phyloP scores from a whole-genome alignment of 2,329 filamentous ascomycete species.

The Fusarium sp. region DNA sequence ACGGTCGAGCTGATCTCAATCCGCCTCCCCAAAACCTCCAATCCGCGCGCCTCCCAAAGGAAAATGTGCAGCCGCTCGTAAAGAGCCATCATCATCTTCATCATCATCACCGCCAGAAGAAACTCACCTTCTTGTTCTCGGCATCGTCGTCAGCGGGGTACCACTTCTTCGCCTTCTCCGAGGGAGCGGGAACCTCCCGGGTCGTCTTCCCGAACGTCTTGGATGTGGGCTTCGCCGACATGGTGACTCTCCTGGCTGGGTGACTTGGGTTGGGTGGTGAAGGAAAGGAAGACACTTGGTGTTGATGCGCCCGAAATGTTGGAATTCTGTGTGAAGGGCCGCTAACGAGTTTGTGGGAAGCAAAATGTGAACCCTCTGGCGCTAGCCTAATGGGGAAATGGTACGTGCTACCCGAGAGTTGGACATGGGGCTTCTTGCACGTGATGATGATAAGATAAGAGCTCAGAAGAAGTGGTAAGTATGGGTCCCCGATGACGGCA shows the following conservation, averaged over 20 bases:
- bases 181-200: conserved; percentile 86
- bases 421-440: conserved; percentile 49
- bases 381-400: conserved; percentile 47
- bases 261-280: conserved; percentile 48
- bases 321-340: conserved; percentile 55
- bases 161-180: conserved; percentile 98
- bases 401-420: conserved; percentile 32
- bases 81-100: conserved; percentile 16
- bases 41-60: conserved; percentile 8
- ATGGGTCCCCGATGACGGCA: conserved; percentile 24
- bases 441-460: conserved; percentile 46
- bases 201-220: conserved; percentile 99
- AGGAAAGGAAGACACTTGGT: conserved; percentile 52
- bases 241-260: conserved; percentile 66
- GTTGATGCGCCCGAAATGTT: conserved; percentile 53
- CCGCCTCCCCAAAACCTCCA: conserved; percentile 14
- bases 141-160: conserved; percentile 95
- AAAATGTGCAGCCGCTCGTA: conserved; percentile 23
- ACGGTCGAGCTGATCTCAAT: conserved; percentile 13
- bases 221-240: conserved; percentile 80
- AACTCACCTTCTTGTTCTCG: conserved; percentile 93
- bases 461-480: neutral
- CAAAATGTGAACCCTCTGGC: conserved; percentile 57
- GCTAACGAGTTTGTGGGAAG: conserved; percentile 57
- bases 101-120: conserved; percentile 33